Percentiles rank a stretch among this genome's conserved stretches.
phyloP scores from a whole-genome alignment of 176 grass and related monocot genomes.

The Eragrostis curvula region DNA sequence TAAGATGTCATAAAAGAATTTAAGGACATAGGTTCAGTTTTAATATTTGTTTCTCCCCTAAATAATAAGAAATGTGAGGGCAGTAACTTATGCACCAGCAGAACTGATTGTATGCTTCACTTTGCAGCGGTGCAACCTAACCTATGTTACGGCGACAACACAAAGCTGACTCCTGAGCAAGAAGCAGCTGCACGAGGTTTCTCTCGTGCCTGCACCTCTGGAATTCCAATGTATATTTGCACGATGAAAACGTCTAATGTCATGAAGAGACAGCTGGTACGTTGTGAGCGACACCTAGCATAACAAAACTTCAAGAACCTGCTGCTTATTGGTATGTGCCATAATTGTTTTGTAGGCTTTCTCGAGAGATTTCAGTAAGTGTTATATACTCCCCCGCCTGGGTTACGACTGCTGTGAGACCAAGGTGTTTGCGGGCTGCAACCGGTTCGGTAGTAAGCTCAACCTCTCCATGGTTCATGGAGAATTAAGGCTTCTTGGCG shows the following conservation, averaged over 20 bases:
- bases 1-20: background rate
- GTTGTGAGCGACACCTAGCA: background rate
- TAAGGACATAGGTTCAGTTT: background rate
- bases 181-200: slow-evolving; percentile 1
- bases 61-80: background rate
- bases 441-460: slow-evolving; percentile 11
- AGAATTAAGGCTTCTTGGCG: slow-evolving; percentile 30
- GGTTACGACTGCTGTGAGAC: background rate
- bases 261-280: slow-evolving; percentile 12
- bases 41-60: slow-evolving; percentile 13
- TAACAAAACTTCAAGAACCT: background rate
- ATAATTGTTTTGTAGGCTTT: slow-evolving; percentile 20
- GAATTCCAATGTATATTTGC: slow-evolving; percentile 22
- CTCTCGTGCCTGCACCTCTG: slow-evolving; percentile 1
- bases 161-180: slow-evolving; percentile 1
- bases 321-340: background rate
- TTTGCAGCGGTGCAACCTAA: slow-evolving; percentile 8
- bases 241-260: slow-evolving; percentile 26
- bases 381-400: background rate
- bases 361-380: slow-evolving; percentile 10
- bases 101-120: background rate
- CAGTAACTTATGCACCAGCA: too few relatives aligned
- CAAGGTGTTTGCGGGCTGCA: background rate
- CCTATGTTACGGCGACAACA: background rate
- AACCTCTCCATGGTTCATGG: slow-evolving; percentile 27